A percentile compares a stretch with the other conserved stretches of the same genome.
Evolutionary conservation across 192 early-diverging fungal genomes (phyloP).

Genomic region (Radiomyces spectabilis): DNA sequence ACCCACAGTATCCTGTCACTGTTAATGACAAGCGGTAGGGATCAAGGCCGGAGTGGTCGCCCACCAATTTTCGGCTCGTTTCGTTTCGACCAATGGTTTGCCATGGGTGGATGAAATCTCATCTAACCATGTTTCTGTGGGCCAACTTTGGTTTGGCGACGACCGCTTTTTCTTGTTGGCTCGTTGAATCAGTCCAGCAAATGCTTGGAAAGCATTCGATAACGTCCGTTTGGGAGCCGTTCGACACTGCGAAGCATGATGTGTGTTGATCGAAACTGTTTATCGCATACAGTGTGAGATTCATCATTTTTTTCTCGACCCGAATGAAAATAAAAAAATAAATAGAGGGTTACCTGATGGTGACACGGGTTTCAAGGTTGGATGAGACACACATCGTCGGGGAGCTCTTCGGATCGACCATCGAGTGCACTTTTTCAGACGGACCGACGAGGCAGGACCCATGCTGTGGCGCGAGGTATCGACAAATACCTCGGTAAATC

Average conservation of each 20-base stretch:
- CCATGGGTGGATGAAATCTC: not conserved
- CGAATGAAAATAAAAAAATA: not conserved
- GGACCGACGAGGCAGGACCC: no score
- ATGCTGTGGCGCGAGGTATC: no score
- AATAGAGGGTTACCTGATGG: not conserved
- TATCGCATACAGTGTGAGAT: not conserved
- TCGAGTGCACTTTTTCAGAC: no score
- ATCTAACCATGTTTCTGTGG: not conserved
- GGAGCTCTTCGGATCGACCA: no score
- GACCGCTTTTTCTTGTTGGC: not conserved
- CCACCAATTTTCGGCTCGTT: not conserved
- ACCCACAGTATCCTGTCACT: no score
- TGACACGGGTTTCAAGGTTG: no score
- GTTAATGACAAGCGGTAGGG: not conserved
- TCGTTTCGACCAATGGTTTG: not conserved
- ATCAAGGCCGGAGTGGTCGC: not conserved
- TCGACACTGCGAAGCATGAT: not conserved
- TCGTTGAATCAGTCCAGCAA: not conserved
- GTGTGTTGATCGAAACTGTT: not conserved
- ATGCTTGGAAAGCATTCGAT: not conserved
- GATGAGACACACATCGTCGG: not conserved
- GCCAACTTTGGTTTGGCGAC: not conserved
- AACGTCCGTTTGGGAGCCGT: not conserved
- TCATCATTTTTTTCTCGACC: not conserved
- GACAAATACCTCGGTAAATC: no score